Percentiles rank a stretch among this genome's conserved stretches.
Evolutionary conservation across 2,329 filamentous ascomycete species (phyloP).

Genomic region (Sporothrix schenckii): DNA sequence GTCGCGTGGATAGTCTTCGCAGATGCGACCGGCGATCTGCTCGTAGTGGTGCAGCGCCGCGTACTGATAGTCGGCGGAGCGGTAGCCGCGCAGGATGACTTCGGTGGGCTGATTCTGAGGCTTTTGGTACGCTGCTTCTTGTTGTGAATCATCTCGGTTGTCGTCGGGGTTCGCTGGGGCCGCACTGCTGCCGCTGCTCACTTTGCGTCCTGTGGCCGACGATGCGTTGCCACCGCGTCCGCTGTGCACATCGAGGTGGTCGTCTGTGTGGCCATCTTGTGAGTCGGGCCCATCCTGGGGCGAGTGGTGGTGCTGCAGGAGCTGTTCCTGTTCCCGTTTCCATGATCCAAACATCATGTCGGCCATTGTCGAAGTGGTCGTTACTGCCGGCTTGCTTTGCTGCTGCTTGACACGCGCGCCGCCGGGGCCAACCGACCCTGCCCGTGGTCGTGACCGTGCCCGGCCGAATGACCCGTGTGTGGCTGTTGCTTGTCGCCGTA

Average conservation of each 20-base stretch:
- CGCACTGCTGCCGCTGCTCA: constrained; percentile 34
- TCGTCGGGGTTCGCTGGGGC: constrained; percentile 31
- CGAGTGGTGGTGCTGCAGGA: constrained; percentile 27
- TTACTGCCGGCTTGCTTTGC: constrained; percentile 56
- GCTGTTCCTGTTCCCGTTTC: constrained; percentile 51
- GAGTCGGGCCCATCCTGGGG: constrained; percentile 27
- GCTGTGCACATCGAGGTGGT: constrained; percentile 36
- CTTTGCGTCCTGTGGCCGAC: constrained; percentile 38
- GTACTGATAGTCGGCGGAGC: constrained; percentile 68
- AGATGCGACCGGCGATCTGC: constrained; percentile 79
- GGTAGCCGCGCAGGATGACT: constrained; percentile 82
- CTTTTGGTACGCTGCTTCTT: constrained; percentile 40
- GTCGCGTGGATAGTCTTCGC: constrained; percentile 89
- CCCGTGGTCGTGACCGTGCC: constrained; percentile 57
- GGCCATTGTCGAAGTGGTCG: constrained; percentile 60
- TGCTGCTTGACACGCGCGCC: constrained; percentile 27
- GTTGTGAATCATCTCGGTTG: constrained; percentile 36
- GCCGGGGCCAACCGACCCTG: constrained; percentile 31
- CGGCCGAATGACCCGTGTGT: constrained; percentile 64
- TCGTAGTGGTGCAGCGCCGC: constrained; percentile 89
- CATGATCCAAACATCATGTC: constrained; percentile 65
- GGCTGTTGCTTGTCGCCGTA: constrained; percentile 54
- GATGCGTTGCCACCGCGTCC: constrained; percentile 44
- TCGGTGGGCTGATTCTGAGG: constrained; percentile 59
- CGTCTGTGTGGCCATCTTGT: constrained; percentile 36